phyloP scores from a whole-genome alignment of 257 asterid species.

The Coffea canephora region DNA sequence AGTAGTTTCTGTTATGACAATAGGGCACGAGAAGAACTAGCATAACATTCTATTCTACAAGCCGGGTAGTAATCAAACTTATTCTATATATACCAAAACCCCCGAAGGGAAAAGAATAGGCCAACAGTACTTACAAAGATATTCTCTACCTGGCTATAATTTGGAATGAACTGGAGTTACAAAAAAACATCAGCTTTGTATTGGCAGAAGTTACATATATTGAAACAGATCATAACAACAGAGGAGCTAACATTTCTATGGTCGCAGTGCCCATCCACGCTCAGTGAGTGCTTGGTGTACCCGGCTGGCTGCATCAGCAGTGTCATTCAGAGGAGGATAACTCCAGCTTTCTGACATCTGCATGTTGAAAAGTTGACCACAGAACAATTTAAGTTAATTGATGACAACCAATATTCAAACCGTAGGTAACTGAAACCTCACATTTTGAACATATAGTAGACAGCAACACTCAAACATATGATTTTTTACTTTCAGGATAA shows the following conservation, averaged over 20 bases:
- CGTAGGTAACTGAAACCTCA: not conserved
- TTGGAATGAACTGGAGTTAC: not conserved
- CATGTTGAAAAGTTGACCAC: not conserved
- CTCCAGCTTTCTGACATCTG: slow-evolving; percentile 98
- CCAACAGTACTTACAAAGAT: slow-evolving; percentile 19
- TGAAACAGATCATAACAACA: slow-evolving; percentile 11
- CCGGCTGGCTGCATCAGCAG: slow-evolving; percentile 72
- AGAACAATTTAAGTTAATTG: not conserved
- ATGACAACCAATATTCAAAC: not conserved
- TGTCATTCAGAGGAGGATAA: slow-evolving; percentile 92
- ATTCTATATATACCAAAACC: slow-evolving; percentile 40
- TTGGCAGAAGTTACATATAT: slow-evolving; percentile 1
- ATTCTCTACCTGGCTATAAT: slow-evolving; percentile 6
- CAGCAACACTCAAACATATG: not conserved
- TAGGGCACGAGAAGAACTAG: too few relatives aligned
- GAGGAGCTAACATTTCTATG: slow-evolving; percentile 26
- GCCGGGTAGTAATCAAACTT: slow-evolving; percentile 21
- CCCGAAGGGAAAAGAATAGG: slow-evolving; percentile 36
- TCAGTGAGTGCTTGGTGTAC: slow-evolving; percentile 79
- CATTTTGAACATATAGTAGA: not conserved
- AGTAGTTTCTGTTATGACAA: too few relatives aligned
- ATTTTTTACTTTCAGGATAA: not conserved
- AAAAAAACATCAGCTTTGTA: not conserved
- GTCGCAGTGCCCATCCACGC: slow-evolving; percentile 85
- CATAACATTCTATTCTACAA: slow-evolving; percentile 25